Evolutionary conservation across 2,329 filamentous ascomycete species (phyloP).

Genomic region (Cordyceps farinosa): DNA sequence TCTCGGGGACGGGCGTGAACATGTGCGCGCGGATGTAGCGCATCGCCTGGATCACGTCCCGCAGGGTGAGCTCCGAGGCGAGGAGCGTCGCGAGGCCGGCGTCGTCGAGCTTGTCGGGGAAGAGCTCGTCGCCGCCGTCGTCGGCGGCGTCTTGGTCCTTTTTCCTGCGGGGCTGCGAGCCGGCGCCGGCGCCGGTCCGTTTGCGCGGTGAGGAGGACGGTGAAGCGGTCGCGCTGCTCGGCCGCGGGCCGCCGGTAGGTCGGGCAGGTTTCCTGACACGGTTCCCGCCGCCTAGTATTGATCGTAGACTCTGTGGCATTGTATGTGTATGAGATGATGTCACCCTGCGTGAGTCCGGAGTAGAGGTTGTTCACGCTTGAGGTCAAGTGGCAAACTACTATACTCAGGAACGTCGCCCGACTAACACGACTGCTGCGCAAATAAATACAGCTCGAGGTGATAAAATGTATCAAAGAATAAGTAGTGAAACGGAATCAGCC

Average conservation of each 20-base stretch:
- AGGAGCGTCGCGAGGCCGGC: constrained; percentile 54
- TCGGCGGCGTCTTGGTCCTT: constrained; percentile 26
- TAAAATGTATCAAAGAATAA: background rate
- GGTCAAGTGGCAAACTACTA: background rate
- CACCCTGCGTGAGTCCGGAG: background rate
- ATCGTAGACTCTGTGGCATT: constrained; percentile 34
- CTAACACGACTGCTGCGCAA: background rate
- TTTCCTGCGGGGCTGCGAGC: constrained; percentile 25
- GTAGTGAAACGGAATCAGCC: background rate
- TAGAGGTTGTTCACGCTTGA: background rate
- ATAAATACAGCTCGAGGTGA: too few species aligned
- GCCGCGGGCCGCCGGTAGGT: constrained; percentile 14
- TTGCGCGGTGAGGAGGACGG: constrained; percentile 19
- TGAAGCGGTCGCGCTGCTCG: constrained; percentile 8
- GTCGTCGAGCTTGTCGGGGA: constrained; percentile 54
- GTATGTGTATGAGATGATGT: constrained; percentile 9
- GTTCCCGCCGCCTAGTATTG: constrained; percentile 36
- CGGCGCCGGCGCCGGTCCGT: background rate
- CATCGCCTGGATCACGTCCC: constrained; percentile 63
- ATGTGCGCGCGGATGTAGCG: constrained; percentile 57
- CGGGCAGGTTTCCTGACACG: constrained; percentile 33
- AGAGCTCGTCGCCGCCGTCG: constrained; percentile 29
- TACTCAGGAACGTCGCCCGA: background rate
- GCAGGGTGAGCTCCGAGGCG: constrained; percentile 52
- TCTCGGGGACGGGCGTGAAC: constrained; percentile 61